phyloP scores from a whole-genome alignment of 1,284 basidiomycete species.

The Ceratobasidium sp. region DNA sequence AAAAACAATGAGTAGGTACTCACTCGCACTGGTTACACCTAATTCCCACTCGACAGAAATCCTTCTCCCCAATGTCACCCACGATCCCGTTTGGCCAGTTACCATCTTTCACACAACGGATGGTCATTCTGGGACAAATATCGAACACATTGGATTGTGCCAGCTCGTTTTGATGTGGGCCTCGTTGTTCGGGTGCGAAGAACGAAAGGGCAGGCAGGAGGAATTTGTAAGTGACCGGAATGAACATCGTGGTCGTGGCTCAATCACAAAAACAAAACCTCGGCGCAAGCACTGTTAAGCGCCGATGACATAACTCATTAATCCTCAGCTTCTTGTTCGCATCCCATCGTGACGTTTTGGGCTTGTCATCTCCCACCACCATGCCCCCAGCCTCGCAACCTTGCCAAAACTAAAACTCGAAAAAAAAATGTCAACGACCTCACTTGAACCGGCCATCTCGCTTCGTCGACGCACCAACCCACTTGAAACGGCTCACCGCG shows the following conservation, averaged over 20 bases:
- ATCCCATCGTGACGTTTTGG: no score
- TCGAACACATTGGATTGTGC: neutral
- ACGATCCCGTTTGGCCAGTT: slow-evolving; percentile 14
- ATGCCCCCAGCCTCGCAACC: neutral
- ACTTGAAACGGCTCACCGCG: slow-evolving; percentile 16
- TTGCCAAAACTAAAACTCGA: no score
- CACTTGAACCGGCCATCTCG: neutral
- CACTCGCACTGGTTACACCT: slow-evolving; percentile 34
- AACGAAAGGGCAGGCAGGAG: slow-evolving; percentile 1
- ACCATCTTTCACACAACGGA: slow-evolving; percentile 15
- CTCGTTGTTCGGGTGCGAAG: neutral
- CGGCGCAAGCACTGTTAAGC: neutral
- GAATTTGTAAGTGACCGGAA: neutral
- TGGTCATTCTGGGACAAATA: slow-evolving; percentile 7
- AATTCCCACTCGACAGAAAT: slow-evolving; percentile 4
- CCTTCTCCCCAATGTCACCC: slow-evolving; percentile 24
- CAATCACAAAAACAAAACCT: neutral
- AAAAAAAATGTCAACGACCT: neutral
- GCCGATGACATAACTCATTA: no score
- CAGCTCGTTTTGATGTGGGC: neutral
- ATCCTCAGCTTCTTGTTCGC: no score
- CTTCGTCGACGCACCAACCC: slow-evolving; percentile 20
- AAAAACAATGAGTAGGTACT: neutral
- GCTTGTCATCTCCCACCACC: neutral
- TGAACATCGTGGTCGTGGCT: slow-evolving; percentile 3